Evolutionary conservation across 2,329 filamentous ascomycete species (phyloP).

Genomic region (Cyphellophora europaea): DNA sequence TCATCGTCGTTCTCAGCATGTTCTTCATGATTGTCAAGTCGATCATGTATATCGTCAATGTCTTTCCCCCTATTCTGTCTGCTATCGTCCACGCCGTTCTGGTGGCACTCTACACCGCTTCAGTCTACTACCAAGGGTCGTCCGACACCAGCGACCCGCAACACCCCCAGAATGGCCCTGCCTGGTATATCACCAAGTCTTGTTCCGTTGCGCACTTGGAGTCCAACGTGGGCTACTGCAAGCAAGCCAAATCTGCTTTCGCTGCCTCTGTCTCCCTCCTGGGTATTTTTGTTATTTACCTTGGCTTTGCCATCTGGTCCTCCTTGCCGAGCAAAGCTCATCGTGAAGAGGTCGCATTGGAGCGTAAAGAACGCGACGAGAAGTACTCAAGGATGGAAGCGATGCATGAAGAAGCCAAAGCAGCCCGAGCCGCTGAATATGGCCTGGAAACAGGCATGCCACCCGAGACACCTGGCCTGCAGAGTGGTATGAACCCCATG

Average conservation of each 20-base stretch:
- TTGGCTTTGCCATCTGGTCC: slow-evolving; percentile 14
- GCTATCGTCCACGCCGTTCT: slow-evolving; percentile 42
- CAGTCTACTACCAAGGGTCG: slow-evolving; percentile 46
- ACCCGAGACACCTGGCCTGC: slow-evolving; percentile 22
- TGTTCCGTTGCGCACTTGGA: slow-evolving; percentile 42
- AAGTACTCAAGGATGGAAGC: slow-evolving; percentile 25
- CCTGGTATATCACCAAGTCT: slow-evolving; percentile 56
- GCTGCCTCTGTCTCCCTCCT: slow-evolving; percentile 46
- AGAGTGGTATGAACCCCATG: slow-evolving; percentile 21
- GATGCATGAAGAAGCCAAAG: slow-evolving; percentile 20
- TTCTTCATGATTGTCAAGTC: slow-evolving; percentile 52
- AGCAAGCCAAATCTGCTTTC: slow-evolving; percentile 51
- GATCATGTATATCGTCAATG: slow-evolving; percentile 46
- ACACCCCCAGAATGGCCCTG: slow-evolving; percentile 44
- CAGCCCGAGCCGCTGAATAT: slow-evolving; percentile 22
- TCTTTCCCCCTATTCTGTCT: slow-evolving; percentile 48
- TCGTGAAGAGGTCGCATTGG: slow-evolving; percentile 21
- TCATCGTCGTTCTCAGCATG: slow-evolving; percentile 50
- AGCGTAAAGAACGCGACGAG: slow-evolving; percentile 27
- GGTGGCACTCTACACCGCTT: slow-evolving; percentile 45
- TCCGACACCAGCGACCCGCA: slow-evolving; percentile 49
- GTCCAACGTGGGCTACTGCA: slow-evolving; percentile 44
- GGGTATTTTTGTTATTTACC: slow-evolving; percentile 21
- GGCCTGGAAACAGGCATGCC: no score
- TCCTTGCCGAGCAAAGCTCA: slow-evolving; percentile 28